These are phyloP conservation scores for Cryptosporidium tyzzeri DNA, from an alignment of 169 alveolate species.

Conservation along the genomic window DNA sequence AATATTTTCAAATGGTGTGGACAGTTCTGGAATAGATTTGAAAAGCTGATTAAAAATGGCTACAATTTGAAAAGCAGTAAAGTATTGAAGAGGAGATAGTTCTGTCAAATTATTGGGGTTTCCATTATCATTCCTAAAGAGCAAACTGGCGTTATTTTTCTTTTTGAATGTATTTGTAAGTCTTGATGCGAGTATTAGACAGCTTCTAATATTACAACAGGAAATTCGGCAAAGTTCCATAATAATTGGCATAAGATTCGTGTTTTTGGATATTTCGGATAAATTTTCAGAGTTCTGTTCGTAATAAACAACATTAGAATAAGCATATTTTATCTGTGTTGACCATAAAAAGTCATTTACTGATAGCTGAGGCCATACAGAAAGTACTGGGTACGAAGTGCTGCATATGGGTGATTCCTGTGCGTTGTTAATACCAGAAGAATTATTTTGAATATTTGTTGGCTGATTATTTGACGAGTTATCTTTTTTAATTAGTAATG, in stretches of 20 bases:
- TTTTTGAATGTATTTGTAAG: slow-evolving; percentile 43
- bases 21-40: slow-evolving; percentile 25
- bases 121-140: slow-evolving; percentile 40
- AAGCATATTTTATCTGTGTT: slow-evolving; percentile 52
- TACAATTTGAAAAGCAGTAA: slow-evolving; percentile 50
- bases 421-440: not conserved
- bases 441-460: not conserved
- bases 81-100: slow-evolving; percentile 57
- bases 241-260: slow-evolving; percentile 23
- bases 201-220: slow-evolving; percentile 57
- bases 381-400: slow-evolving; percentile 33
- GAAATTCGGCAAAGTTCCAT: slow-evolving; percentile 64
- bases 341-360: slow-evolving; percentile 72
- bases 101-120: slow-evolving; percentile 14
- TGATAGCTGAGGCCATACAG: slow-evolving; percentile 66
- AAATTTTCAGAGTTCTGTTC: not conserved
- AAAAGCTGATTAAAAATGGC: slow-evolving; percentile 26
- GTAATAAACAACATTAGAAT: slow-evolving; percentile 33
- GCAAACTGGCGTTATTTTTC: slow-evolving; percentile 12
- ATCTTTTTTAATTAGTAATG: slow-evolving; percentile 8
- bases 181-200: slow-evolving; percentile 38
- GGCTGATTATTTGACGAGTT: not conserved
- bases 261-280: not conserved
- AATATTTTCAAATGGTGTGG: slow-evolving; percentile 23
- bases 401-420: not conserved